phyloP scores from a whole-genome alignment of 495 filamentous ascomycete species.

The Trypethelium eluteriae region DNA sequence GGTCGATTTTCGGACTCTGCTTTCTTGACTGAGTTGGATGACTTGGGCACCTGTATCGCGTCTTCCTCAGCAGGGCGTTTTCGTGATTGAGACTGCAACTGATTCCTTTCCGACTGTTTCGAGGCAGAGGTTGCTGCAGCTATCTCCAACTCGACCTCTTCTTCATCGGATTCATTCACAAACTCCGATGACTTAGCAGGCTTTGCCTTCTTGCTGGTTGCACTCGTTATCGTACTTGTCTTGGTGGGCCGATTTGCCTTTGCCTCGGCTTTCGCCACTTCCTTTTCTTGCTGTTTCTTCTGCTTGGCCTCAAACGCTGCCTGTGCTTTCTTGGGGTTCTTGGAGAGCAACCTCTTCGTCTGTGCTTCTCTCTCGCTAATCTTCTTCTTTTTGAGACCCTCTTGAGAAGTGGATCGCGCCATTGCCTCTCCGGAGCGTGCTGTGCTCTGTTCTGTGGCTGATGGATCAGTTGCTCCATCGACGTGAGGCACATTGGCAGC shows the following conservation, averaged over 20 bases:
- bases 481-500: conserved; percentile 47
- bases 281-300: conserved; percentile 31
- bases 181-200: conserved; percentile 62
- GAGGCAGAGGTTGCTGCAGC: conserved; percentile 8
- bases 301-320: conserved; percentile 26
- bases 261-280: conserved; percentile 25
- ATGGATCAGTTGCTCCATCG: conserved; percentile 22
- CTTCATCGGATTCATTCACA: conserved; percentile 68
- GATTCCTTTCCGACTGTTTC: conserved; percentile 7
- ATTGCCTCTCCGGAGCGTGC: conserved; percentile 38
- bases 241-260: conserved; percentile 21
- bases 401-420: conserved; percentile 39
- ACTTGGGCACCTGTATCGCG: neutral
- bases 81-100: conserved; percentile 15
- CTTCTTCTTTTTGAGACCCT: conserved; percentile 51
- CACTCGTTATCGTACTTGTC: neutral
- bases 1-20: conserved; percentile 19
- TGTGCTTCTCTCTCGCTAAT: conserved; percentile 53
- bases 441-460: conserved; percentile 37
- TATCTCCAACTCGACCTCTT: conserved; percentile 40
- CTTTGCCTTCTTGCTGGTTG: conserved; percentile 40
- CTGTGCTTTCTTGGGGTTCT: conserved; percentile 46
- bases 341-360: conserved; percentile 54
- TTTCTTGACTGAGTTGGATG: neutral
- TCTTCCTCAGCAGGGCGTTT: conserved; percentile 19